Base-by-base conservation (phyloP, 148 eudicot species). In the Vaccinium corymbosum region DNA sequence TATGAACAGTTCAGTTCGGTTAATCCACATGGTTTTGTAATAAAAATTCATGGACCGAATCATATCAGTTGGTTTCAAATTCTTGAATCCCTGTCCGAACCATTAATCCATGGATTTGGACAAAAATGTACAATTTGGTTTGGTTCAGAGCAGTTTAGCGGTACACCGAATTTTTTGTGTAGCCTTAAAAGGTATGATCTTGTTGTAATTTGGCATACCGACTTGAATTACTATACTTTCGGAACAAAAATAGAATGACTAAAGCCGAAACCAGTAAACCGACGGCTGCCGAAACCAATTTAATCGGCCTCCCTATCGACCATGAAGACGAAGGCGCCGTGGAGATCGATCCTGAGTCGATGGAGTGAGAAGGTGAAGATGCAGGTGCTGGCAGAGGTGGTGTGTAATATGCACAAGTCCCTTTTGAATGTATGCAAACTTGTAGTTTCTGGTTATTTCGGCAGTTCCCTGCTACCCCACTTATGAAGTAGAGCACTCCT, bases 401-500 rank as follows among this genome's bases (percentile, higher is more conserved):
- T 10, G 71, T 64, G 71, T 64, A 64, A 76, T 88, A 56, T 20
- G 86, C 89, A 38, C 78, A 52, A 4, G 91, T 83, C 7, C 93
- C 98, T 29, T 92, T 86, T 49, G 89, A 91, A 1, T 83, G n/a
- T 14, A 92, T 81, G 15, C 93, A 91, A 19, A 97, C 84, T 42
- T 92, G 92, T 46, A 97, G 94, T 80, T 97, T 97, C 79, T 97
- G 95, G 10, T 88, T 90, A 82, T 93, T 97, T 14, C 82, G 38
- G 35, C 98, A 97, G 62, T 91, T 94, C 0, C 95, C 94, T 4
- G 74, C 10, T 22, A 82, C 93, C 15, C 95, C 98, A 82, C 98
- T 97, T 10, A 90, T 97, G 93, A 97, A 97, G 92, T 92, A 97
- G 46, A 83, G 94, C 11, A 89, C 87, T 4, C 94, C 98, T 0